Conservation (phyloP, 2,329 filamentous ascomycete species). For the Sarocladium strictum region DNA sequence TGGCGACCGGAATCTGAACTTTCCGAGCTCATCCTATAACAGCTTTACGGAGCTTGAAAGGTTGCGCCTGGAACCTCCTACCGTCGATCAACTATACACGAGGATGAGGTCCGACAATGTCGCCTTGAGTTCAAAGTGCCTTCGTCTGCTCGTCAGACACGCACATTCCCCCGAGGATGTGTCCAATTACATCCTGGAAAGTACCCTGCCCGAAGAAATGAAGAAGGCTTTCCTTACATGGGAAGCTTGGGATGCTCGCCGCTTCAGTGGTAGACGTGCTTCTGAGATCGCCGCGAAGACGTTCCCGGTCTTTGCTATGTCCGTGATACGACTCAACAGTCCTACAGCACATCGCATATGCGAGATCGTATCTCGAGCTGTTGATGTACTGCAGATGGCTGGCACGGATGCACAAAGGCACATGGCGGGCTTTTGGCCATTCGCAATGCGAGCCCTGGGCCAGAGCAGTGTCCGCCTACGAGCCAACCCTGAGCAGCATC, state of each 20-base stretch:
- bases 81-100: constrained; percentile 49
- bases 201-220: background rate
- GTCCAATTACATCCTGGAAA: constrained; percentile 18
- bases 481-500: background rate
- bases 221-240: background rate
- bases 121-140: constrained; percentile 15
- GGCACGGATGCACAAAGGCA: background rate
- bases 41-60: constrained; percentile 61
- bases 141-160: constrained; percentile 12
- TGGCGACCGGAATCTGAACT: constrained; percentile 54
- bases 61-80: constrained; percentile 55
- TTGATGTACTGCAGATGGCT: background rate
- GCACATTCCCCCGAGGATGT: constrained; percentile 13
- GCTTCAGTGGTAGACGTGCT: background rate
- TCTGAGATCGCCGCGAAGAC: background rate
- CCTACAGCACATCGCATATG: background rate
- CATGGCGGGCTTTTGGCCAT: background rate
- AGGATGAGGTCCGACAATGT: constrained; percentile 39
- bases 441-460: background rate
- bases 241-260: background rate
- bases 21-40: constrained; percentile 27
- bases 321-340: background rate
- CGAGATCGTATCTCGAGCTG: background rate
- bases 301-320: background rate
- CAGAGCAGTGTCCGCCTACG: too few relatives aligned